These are phyloP conservation scores for Puccinia hordei DNA, from an alignment of 1,284 basidiomycete genomes.

Conservation along the genomic window DNA sequence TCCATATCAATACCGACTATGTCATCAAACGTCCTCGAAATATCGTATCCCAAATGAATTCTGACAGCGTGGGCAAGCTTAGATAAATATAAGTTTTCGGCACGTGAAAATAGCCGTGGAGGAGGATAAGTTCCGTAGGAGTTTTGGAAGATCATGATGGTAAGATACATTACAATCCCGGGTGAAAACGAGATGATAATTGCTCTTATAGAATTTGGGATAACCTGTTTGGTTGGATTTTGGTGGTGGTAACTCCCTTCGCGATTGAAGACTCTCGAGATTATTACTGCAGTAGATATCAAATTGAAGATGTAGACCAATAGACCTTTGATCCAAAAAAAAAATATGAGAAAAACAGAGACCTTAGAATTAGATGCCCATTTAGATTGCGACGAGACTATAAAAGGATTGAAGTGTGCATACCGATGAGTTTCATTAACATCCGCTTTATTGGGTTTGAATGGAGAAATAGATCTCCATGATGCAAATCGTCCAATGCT, in stretches of 20 bases:
- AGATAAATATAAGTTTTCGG: not conserved
- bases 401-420: not conserved
- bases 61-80: not conserved
- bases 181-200: slow-evolving; percentile 29
- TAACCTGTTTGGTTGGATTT: slow-evolving; percentile 1
- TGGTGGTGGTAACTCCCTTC: not conserved
- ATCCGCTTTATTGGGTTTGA: not conserved
- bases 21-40: slow-evolving; percentile 4
- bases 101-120: slow-evolving; percentile 6
- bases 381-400: not conserved
- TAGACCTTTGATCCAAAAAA: not conserved
- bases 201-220: slow-evolving; percentile 5
- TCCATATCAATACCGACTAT: slow-evolving; percentile 45
- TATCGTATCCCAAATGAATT: not conserved
- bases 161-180: not conserved
- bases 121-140: slow-evolving; percentile 37
- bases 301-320: slow-evolving; percentile 19
- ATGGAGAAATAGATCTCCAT: not conserved
- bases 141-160: slow-evolving; percentile 31
- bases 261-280: not conserved
- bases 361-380: no score
- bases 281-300: not conserved
- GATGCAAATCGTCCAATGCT: slow-evolving; percentile 11
- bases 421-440: slow-evolving; percentile 3
- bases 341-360: not conserved